Evolutionary conservation across 1,284 basidiomycete species (phyloP), one percentile per base, ranked within the genome.

Genomic region (Veloporphyrellus conicus): DNA sequence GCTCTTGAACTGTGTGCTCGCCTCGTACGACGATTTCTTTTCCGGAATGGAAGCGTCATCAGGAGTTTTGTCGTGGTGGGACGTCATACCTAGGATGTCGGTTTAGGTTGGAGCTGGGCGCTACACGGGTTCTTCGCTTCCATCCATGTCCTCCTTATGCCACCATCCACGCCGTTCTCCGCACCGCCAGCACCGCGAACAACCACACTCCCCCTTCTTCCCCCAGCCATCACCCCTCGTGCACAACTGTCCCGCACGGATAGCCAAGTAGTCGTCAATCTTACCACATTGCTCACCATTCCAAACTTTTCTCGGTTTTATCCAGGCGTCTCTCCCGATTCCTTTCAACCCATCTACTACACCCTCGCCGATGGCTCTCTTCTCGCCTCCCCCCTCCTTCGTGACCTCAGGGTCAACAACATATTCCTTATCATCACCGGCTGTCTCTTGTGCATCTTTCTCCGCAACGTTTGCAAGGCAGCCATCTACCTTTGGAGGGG

Each of bases 1-100:
- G 64, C 93, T 84, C 53, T 73, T 78, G 69, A 76, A 94, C 64
- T 96, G 93, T 0, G 90, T 91, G 53, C 89, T 90, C 47, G 79
- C 82, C 62, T 93, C 83, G 62, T 90, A 95, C 6, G 92, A 56
- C 1, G 76, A 66, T 42, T 52, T 63, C 18, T 59, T 54, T 33
- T 25, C 23, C 23, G 23, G 23, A 4, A 8, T 25, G 4, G 23
- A 22, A 32, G 53, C 20, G 28, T 36, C 42, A 39, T 10, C 9
- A 25, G 47, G 22, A 16, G 36, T 19, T n/a, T 14, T n/a, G 19
- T 48, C 37, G 16, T 25, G n/a, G 20, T 32, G 31, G 31, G 32
- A 36, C 36, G 33, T 20, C 43, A 44, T 44, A 8, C 18, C 23
- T 5, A 8, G 8, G 23, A n/a, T n/a, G n/a, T n/a, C n/a, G n/a